A percentile compares a stretch with the other conserved stretches of the same genome.
These are phyloP conservation scores for Exserohilum turcica DNA, from an alignment of 2,329 filamentous ascomycete species.

Conservation along the genomic window DNA sequence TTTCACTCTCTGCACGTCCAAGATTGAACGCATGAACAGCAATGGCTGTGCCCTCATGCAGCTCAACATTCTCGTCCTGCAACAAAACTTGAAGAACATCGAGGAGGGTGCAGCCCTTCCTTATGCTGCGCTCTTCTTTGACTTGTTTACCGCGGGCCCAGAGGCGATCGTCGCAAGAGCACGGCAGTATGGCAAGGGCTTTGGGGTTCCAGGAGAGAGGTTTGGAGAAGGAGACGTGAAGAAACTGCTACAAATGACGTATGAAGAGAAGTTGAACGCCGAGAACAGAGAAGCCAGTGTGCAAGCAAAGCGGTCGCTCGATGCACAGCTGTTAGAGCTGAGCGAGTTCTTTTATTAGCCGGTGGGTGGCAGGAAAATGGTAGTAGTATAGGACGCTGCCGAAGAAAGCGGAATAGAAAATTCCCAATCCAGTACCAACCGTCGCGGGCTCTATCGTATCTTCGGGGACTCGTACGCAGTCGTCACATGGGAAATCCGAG, in stretches of 20 bases:
- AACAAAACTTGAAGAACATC: constrained; percentile 96
- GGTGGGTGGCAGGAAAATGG: neutral
- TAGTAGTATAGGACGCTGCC: no score
- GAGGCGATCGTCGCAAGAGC: constrained; percentile 69
- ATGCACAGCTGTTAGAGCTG: constrained; percentile 70
- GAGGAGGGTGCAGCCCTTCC: constrained; percentile 71
- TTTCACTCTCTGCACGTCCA: constrained; percentile 65
- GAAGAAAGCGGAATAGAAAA: no score
- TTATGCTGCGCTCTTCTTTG: constrained; percentile 69
- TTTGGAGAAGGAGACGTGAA: constrained; percentile 50
- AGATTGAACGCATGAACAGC: constrained; percentile 80
- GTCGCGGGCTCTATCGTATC: no score
- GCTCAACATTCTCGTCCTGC: constrained; percentile 90
- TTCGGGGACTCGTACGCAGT: neutral
- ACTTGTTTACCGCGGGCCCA: constrained; percentile 68
- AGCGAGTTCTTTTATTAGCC: constrained; percentile 69
- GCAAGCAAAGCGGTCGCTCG: constrained; percentile 70
- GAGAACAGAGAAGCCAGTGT: constrained; percentile 68
- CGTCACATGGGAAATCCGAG: neutral
- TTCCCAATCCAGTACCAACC: no score
- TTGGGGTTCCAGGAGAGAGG: constrained; percentile 34
- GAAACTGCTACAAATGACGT: constrained; percentile 50
- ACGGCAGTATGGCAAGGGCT: constrained; percentile 49
- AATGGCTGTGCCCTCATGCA: constrained; percentile 86
- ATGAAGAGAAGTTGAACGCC: constrained; percentile 61